phyloP scores from a whole-genome alignment of 495 filamentous ascomycete species.

The Talaromyces borbonicus region DNA sequence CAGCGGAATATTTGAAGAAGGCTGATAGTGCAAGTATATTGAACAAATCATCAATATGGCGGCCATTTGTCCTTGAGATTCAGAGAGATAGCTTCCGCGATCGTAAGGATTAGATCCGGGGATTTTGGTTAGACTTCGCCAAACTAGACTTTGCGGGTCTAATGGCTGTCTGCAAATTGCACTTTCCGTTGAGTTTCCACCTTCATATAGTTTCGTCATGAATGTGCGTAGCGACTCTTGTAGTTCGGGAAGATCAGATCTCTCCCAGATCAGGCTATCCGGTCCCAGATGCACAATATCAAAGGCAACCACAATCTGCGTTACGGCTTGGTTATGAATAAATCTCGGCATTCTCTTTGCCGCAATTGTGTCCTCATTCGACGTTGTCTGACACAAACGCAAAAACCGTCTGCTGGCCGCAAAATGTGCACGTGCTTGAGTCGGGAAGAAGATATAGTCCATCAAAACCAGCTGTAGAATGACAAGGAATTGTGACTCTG shows the following conservation, averaged over 20 bases:
- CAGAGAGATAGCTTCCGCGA: constrained; percentile 2
- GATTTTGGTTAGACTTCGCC: constrained; percentile 4
- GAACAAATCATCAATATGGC: constrained; percentile 6
- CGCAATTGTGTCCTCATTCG: background rate
- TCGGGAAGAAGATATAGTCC: constrained; percentile 6
- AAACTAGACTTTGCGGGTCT: constrained; percentile 2
- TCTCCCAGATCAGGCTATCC: constrained; percentile 9
- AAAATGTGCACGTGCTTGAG: constrained; percentile 6
- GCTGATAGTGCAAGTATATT: constrained; percentile 8
- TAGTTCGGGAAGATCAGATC: constrained; percentile 4
- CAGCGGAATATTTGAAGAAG: background rate
- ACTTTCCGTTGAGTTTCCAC: background rate
- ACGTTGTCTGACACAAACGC: background rate
- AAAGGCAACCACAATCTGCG: constrained; percentile 8
- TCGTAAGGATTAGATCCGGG: constrained; percentile 3
- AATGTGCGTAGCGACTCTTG: background rate
- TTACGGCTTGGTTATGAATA: constrained; percentile 8
- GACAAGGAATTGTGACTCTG: constrained; percentile 2
- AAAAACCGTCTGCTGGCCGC: constrained; percentile 7
- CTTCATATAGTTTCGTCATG: background rate
- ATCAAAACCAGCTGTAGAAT: constrained; percentile 8
- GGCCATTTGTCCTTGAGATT: constrained; percentile 7
- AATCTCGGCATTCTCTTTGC: background rate
- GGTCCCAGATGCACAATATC: constrained; percentile 4
- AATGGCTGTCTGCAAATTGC: background rate